Conservation (phyloP, 2,329 filamentous ascomycete genomes). For the Grosmannia serpens region DNA sequence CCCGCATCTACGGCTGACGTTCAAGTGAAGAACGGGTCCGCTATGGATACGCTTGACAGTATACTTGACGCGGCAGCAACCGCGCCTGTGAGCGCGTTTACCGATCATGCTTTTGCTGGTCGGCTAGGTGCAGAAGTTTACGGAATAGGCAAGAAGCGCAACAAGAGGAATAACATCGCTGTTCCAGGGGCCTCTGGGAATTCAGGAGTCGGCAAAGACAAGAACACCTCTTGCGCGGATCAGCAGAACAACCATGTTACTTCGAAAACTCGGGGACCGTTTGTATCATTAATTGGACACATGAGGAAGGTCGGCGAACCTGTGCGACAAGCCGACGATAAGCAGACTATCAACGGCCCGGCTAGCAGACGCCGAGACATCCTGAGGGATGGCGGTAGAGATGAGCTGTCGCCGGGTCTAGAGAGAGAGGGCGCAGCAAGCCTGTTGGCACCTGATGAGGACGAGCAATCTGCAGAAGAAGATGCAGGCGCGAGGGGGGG, state of each 20-base stretch:
- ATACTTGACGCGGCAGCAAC: constrained; percentile 82
- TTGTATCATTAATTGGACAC: constrained; percentile 1
- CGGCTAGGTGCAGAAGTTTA: constrained; percentile 66
- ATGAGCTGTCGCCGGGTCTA: neutral
- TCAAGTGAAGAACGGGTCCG: constrained; percentile 64
- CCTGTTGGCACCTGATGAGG: constrained; percentile 13
- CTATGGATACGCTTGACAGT: constrained; percentile 77
- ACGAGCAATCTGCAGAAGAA: constrained; percentile 12
- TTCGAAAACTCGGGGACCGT: neutral
- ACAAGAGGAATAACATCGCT: constrained; percentile 15
- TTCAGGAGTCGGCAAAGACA: neutral
- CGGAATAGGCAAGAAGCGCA: constrained; percentile 44
- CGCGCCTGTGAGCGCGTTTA: constrained; percentile 85
- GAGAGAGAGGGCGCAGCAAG: neutral
- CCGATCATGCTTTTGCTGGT: constrained; percentile 74
- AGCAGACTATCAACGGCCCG: neutral
- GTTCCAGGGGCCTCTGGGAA: neutral
- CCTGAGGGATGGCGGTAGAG: neutral
- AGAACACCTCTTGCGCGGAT: neutral
- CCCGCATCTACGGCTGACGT: constrained; percentile 40
- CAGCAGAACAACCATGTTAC: neutral
- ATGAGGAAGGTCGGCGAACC: neutral
- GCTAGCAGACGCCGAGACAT: neutral
- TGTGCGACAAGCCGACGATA: neutral
- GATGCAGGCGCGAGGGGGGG: constrained; percentile 19